These are phyloP conservation scores for Auricularia sp. DNA, from an alignment of 768 basidiomycete genomes.

Conservation along the genomic window DNA sequence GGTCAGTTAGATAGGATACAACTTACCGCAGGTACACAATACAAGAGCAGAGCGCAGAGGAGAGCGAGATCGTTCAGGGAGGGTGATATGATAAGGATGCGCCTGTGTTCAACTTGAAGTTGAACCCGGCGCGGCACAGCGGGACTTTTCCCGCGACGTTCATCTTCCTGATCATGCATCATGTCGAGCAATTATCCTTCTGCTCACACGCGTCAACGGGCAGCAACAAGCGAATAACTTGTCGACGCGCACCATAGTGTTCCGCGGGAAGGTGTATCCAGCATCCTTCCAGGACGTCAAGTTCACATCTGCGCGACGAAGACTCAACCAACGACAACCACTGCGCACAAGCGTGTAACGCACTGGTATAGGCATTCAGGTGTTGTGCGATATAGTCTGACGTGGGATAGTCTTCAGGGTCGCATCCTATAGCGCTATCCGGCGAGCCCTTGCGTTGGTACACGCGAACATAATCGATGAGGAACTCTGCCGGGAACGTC, in stretches of 20 bases:
- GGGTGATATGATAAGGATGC: too few species aligned
- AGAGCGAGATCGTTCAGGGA: too few species aligned
- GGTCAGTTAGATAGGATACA: too few species aligned
- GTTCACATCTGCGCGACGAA: slow-evolving; percentile 42
- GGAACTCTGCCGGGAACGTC: slow-evolving; percentile 69
- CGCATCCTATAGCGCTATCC: slow-evolving; percentile 58
- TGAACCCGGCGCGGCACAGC: too few species aligned
- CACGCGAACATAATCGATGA: slow-evolving; percentile 81
- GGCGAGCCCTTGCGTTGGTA: slow-evolving; percentile 69
- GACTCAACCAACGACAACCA: too few species aligned
- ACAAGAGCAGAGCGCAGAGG: too few species aligned
- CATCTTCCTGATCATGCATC: too few species aligned
- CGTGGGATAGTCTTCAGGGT: slow-evolving; percentile 72
- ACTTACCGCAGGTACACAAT: too few species aligned
- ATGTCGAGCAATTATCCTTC: neutral
- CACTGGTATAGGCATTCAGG: slow-evolving; percentile 47
- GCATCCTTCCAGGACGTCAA: slow-evolving; percentile 63
- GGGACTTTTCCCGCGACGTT: too few species aligned
- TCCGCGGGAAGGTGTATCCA: neutral
- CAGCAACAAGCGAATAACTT: neutral
- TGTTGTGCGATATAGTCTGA: slow-evolving; percentile 55
- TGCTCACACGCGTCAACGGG: neutral
- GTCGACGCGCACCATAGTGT: neutral
- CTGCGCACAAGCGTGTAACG: too few species aligned
- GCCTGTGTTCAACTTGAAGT: too few species aligned